Base-by-base conservation (phyloP, 1,284 basidiomycete genomes). In the Vanrija sp. region DNA sequence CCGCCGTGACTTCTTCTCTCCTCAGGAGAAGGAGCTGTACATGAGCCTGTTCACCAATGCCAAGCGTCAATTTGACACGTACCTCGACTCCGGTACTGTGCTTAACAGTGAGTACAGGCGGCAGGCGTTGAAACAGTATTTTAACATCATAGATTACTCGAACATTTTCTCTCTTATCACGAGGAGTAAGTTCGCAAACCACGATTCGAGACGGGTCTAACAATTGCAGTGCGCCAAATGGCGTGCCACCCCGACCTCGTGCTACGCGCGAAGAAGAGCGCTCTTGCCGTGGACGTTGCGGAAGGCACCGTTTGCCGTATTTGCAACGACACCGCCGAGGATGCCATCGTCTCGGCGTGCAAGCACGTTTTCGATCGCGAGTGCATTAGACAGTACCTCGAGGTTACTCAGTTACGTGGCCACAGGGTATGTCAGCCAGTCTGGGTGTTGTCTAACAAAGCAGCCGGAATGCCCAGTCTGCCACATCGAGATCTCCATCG, bases 11-110 rank as follows among this genome's bases (percentile, higher is more conserved):
- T 88, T 88, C 74, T 98, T 98, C 80, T 96, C 91, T 61, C 89
- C 91, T 0, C 91, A 96, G 72, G 94, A 98, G 78, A 96, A 94
- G 74, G 95, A 98, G 68, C 79, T 99, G 12, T 98, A 98, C 76
- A 82, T 87, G 51, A 92, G 89, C 4, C 78, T 99, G 34, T 98
- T 95, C 80, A 87, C 88, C 4, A 91, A 94, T 65, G 93, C 92
- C 9, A 94, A 90, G 75, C 83, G 96, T 48, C 86, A 91, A 71
- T 99, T 98, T 76, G 78, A 79, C 60, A 98, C 93, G 1, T 99
- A 91, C 70, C 83, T 97, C 14, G 86, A 90, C 68, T 83, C 88
- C 39, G 95, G 95, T 54, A 97, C 95, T 0, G 82, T 98, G 23
- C 76, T 95, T 53, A 94, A 94, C 71, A 95, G 91, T 92, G 66